Evolutionary conservation across 495 filamentous ascomycete species (phyloP).

Genomic region (Talaromyces nanjingensis): DNA sequence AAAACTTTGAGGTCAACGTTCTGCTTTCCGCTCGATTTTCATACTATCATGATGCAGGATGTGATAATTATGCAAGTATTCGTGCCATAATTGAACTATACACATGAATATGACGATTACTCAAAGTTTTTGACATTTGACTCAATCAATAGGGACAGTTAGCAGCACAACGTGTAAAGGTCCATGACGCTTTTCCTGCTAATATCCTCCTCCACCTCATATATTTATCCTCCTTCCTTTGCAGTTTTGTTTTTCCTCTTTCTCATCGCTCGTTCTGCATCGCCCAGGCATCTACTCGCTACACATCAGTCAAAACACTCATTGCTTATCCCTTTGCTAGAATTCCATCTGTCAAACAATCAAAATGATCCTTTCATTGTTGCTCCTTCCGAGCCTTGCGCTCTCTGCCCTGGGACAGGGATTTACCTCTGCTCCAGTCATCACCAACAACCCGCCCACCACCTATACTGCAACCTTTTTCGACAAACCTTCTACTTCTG

Average conservation of each 20-base stretch:
- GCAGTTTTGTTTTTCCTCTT: background rate
- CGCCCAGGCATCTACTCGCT: background rate
- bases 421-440: conserved; percentile 48
- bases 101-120: too few species aligned
- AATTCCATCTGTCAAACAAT: background rate
- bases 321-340: background rate
- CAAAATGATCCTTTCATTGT: background rate
- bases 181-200: background rate
- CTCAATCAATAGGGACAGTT: background rate
- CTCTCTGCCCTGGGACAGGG: conserved; percentile 9
- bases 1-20: background rate
- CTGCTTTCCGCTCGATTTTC: background rate
- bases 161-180: background rate
- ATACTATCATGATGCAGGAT: background rate
- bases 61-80: background rate
- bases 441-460: conserved; percentile 52
- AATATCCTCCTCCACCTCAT: background rate
- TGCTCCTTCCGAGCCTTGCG: background rate
- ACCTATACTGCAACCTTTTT: conserved; percentile 56
- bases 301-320: background rate
- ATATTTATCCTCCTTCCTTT: background rate
- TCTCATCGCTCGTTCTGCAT: background rate
- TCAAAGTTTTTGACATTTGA: background rate
- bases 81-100: background rate
- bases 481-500: conserved; percentile 40